Base-by-base conservation (phyloP, 768 basidiomycete genomes). In the Lentinula raphanica region DNA sequence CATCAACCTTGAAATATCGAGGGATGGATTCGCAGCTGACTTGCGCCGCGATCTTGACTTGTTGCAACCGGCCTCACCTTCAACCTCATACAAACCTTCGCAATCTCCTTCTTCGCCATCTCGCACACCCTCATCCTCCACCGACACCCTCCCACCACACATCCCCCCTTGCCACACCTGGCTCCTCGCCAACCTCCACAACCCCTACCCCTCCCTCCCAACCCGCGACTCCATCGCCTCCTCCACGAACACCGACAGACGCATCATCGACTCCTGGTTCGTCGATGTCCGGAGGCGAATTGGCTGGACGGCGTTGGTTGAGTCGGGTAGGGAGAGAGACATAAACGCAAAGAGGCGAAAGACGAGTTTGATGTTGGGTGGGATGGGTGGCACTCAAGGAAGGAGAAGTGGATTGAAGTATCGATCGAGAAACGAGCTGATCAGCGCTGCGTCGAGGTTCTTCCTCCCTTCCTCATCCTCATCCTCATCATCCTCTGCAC, bases 171-270 rank as follows among this genome's bases (percentile, higher is more conserved):
- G 50, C 17, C 44, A 48, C 45, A 19, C 12, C 3, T 58, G 49
- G 39, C 27, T 48, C 3, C 46, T 56, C 23, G 11, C 54, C 17
- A 62, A 58, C 32, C 48, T 55, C 9, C 66, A 73, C 25, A 67
- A 75, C 36, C 74, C 74, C 0, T 77, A 76, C 29, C 74, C 76
- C 0, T 36, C 66, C 0, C 51, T 3, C 12, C 57, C 50, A 23
- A 25, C 62, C 48, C 73, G 68, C 7, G 29, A 42, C 17, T 15
- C 15, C 0, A 36, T 72, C 40, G n/a, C 59, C 19, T 50, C 0
- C 1, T 55, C 61, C 3, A 56, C 66, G 3, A 38, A 54, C 21
- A 63, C 0, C 59, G 56, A 15, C 1, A 1, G 59, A 40, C 50
- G 3, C 28, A 62, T 67, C 0, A n/a, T 73, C 39, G 63, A 60